These are phyloP conservation scores for Starmera pachycereana DNA, from an alignment of 805 yeast genomes.

Conservation along the genomic window DNA sequence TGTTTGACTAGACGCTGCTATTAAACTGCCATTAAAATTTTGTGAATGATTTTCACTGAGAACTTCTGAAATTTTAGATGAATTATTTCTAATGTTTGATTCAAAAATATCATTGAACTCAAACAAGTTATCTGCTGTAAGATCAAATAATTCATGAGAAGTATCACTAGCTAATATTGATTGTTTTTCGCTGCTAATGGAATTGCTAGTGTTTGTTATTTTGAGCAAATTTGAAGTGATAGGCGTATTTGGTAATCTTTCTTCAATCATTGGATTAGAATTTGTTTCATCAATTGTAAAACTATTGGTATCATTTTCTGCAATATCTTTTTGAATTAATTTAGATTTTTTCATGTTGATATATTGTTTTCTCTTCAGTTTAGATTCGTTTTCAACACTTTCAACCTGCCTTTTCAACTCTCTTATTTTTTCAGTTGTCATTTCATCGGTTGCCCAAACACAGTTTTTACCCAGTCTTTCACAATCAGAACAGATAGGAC, in stretches of 20 bases:
- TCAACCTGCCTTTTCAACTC: constrained; percentile 19
- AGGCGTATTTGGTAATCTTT: constrained; percentile 7
- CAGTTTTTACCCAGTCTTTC: constrained; percentile 51
- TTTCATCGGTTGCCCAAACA: constrained; percentile 50
- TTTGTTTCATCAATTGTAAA: no score
- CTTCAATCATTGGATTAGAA: no score
- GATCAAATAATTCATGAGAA: no score
- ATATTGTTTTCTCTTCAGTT: constrained; percentile 2
- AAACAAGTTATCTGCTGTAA: constrained; percentile 6
- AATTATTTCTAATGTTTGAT: constrained; percentile 13
- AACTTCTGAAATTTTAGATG: constrained; percentile 6
- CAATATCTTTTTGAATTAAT: no score
- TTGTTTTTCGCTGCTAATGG: background rate
- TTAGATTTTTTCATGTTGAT: background rate
- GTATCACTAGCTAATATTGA: background rate
- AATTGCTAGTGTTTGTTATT: background rate
- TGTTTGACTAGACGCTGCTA: background rate
- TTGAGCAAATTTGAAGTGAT: constrained; percentile 10
- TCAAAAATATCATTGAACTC: constrained; percentile 18
- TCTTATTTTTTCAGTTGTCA: constrained; percentile 20
- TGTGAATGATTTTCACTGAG: no score
- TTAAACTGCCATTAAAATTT: background rate
- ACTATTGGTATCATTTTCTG: no score
- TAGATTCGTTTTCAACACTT: constrained; percentile 11
- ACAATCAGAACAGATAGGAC: constrained; percentile 65